phyloP scores from a whole-genome alignment of 1,284 basidiomycete genomes.

The Thecaphora thlaspeos region DNA sequence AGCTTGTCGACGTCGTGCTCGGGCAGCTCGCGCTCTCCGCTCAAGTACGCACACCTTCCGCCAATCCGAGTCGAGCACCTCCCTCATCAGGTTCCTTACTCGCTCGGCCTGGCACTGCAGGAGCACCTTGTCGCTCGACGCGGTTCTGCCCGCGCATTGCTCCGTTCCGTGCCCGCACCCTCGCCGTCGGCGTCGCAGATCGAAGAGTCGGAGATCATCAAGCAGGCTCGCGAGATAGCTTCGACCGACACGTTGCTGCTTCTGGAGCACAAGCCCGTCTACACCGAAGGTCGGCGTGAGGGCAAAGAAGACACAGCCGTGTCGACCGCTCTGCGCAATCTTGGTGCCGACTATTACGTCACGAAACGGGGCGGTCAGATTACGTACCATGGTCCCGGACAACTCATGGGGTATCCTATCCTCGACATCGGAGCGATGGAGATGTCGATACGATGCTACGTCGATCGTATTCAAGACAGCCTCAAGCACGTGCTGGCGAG shows the following conservation, averaged over 20 bases:
- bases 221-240: conserved; percentile 48
- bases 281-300: conserved; percentile 79
- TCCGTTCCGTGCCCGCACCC: conserved; percentile 71
- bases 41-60: conserved; percentile 10
- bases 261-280: conserved; percentile 83
- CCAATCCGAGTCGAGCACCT: conserved; percentile 34
- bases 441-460: conserved; percentile 67
- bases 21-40: too few relatives aligned
- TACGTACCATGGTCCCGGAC: conserved; percentile 97
- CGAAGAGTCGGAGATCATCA: conserved; percentile 62
- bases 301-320: conserved; percentile 64
- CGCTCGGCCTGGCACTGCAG: conserved; percentile 45
- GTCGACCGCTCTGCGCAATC: conserved; percentile 66
- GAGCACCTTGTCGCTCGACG: conserved; percentile 49
- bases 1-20: too few relatives aligned
- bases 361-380: conserved; percentile 86
- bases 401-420: conserved; percentile 92
- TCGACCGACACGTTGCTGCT: conserved; percentile 62
- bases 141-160: conserved; percentile 58
- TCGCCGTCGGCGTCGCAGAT: conserved; percentile 72
- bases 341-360: conserved; percentile 83
- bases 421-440: conserved; percentile 71
- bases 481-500: conserved; percentile 65
- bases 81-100: conserved; percentile 52
- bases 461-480: conserved; percentile 69